These are phyloP conservation scores for Hydrangea macrophylla DNA, from an alignment of 148 eudicot genomes.

Conservation along the genomic window DNA sequence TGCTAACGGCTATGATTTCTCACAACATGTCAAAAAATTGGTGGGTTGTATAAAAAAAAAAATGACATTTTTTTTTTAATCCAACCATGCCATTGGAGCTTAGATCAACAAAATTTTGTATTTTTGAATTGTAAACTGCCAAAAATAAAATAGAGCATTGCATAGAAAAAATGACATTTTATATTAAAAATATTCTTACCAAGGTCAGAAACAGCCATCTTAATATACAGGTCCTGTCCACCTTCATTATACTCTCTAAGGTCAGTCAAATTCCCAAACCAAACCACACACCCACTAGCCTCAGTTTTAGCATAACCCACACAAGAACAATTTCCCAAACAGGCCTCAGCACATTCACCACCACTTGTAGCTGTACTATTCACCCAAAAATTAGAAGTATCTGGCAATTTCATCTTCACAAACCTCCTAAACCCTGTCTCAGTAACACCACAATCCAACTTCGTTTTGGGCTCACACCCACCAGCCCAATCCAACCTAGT, in stretches of 20 bases:
- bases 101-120: too few relatives aligned
- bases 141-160: too few relatives aligned
- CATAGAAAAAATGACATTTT: too few relatives aligned
- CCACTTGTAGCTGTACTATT: not conserved
- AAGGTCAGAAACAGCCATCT: constrained; percentile 27
- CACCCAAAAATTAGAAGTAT: constrained; percentile 18
- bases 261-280: constrained; percentile 18
- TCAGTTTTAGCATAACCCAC: constrained; percentile 24
- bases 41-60: too few relatives aligned
- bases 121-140: too few relatives aligned
- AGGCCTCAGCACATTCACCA: constrained; percentile 20
- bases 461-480: constrained; percentile 17
- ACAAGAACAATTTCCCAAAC: constrained; percentile 25
- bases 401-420: constrained; percentile 24
- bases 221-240: constrained; percentile 23
- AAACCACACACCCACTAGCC: constrained; percentile 24
- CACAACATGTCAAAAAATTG: too few relatives aligned
- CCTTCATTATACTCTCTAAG: constrained; percentile 15
- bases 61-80: too few relatives aligned
- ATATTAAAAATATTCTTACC: constrained; percentile 16
- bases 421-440: constrained; percentile 26
- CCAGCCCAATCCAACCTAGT: constrained; percentile 7
- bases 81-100: too few relatives aligned
- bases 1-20: too few relatives aligned
- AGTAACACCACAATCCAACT: constrained; percentile 16